Conservation (phyloP, 352 stramenopile species). For the Phytopythium delawarense region DNA sequence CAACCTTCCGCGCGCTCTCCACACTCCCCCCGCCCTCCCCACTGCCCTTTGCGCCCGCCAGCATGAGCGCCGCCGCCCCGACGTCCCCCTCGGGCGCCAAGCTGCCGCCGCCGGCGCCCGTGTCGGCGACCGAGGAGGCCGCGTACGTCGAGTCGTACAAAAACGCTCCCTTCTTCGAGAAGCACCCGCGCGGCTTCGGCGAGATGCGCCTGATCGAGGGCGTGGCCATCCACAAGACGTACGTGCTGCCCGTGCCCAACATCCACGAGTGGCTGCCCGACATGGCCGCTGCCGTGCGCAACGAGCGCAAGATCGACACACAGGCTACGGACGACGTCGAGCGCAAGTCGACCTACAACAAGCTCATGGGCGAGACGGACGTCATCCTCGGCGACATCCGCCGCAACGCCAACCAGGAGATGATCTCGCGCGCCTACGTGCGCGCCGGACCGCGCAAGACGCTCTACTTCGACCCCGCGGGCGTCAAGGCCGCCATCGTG, state of each 20-base stretch:
- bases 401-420: constrained; percentile 57
- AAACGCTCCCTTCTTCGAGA: constrained; percentile 66
- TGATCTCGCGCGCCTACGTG: constrained; percentile 73
- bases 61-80: constrained; percentile 37
- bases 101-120: constrained; percentile 8
- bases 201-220: constrained; percentile 74
- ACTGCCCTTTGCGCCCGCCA: background rate
- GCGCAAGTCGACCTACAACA: constrained; percentile 83
- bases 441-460: constrained; percentile 61
- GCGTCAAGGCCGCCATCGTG: constrained; percentile 89
- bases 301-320: constrained; percentile 80
- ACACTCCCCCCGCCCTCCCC: background rate
- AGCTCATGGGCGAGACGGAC: constrained; percentile 80
- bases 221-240: constrained; percentile 59
- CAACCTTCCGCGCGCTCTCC: background rate
- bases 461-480: constrained; percentile 74
- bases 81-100: constrained; percentile 2
- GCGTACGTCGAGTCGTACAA: constrained; percentile 48
- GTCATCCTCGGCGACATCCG: constrained; percentile 83
- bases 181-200: constrained; percentile 79
- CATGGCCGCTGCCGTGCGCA: constrained; percentile 41
- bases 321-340: constrained; percentile 48
- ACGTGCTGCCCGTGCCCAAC: constrained; percentile 70
- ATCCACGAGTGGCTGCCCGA: constrained; percentile 67
- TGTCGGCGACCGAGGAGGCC: constrained; percentile 7